Conservation (phyloP, 495 filamentous ascomycete genomes). For the Aspergillus ostianus region DNA sequence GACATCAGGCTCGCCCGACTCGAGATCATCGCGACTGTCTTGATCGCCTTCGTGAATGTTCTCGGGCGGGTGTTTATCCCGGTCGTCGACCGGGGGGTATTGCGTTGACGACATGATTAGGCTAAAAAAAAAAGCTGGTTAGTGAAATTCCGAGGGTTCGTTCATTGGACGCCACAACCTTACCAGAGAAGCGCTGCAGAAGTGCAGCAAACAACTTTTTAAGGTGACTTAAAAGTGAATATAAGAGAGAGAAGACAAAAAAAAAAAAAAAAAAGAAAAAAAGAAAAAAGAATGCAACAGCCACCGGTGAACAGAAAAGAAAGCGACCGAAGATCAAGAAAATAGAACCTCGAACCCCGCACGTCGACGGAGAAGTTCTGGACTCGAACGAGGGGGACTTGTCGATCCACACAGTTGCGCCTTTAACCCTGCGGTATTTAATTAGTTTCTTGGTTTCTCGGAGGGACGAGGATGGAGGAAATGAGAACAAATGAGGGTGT, state of each 20-base stretch:
- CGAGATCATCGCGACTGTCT: constrained; percentile 23
- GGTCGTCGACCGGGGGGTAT: constrained; percentile 5
- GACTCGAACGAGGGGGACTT: neutral
- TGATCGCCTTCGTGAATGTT: constrained; percentile 29
- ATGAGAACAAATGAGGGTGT: too few species aligned
- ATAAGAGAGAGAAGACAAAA: neutral
- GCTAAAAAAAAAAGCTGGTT: neutral
- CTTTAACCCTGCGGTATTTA: neutral
- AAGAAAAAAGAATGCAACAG: neutral
- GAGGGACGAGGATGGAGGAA: neutral
- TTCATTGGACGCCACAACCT: neutral
- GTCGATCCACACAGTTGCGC: neutral
- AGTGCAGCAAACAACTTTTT: neutral
- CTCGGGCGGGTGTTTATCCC: constrained; percentile 22
- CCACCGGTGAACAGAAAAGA: neutral
- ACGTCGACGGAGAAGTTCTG: neutral
- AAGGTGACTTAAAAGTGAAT: too few species aligned
- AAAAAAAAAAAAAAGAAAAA: neutral
- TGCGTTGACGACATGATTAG: neutral
- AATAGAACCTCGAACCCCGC: neutral
- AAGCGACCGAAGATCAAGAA: neutral
- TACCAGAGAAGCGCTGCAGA: neutral
- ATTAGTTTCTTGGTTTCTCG: neutral
- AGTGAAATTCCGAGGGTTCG: neutral
- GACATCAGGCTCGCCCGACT: constrained; percentile 29